Percentiles rank a stretch among this genome's conserved stretches.
These are phyloP conservation scores for Backusella liffmaniae DNA, from an alignment of 192 early-diverging fungal genomes.

Conservation along the genomic window DNA sequence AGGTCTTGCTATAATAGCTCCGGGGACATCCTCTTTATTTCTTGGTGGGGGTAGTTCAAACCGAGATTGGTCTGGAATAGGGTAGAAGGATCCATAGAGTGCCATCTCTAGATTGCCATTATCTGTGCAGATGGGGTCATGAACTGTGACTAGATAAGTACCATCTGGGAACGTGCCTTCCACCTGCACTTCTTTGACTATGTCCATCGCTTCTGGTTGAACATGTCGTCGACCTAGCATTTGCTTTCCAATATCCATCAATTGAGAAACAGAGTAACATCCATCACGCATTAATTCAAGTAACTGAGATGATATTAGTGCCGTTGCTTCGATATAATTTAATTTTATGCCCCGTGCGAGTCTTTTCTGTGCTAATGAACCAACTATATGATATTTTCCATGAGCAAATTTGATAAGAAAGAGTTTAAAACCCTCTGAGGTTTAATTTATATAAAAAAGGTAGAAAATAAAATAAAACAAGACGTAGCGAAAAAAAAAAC, in stretches of 20 bases:
- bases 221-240: slow-evolving; percentile 89
- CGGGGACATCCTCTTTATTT: slow-evolving; percentile 45
- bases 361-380: slow-evolving; percentile 84
- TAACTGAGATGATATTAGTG: slow-evolving; percentile 81
- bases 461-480: not conserved
- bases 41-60: slow-evolving; percentile 45
- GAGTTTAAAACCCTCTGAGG: not conserved
- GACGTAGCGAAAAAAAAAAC: not conserved
- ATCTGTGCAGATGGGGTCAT: slow-evolving; percentile 79
- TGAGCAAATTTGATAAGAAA: not conserved
- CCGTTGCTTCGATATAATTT: slow-evolving; percentile 83
- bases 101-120: slow-evolving; percentile 82
- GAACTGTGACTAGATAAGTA: slow-evolving; percentile 90
- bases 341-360: slow-evolving; percentile 84
- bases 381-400: slow-evolving; percentile 44
- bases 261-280: slow-evolving; percentile 74
- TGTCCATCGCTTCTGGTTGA: slow-evolving; percentile 62
- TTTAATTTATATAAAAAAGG: not conserved
- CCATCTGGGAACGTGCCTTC: slow-evolving; percentile 92
- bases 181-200: slow-evolving; percentile 79
- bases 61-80: slow-evolving; percentile 64
- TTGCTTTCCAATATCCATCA: slow-evolving; percentile 82
- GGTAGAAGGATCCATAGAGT: slow-evolving; percentile 83
- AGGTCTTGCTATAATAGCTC: slow-evolving; percentile 60
- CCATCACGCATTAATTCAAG: slow-evolving; percentile 92